These are phyloP conservation scores for Solanum lycopersicoides DNA, from an alignment of 257 asterid species.

Conservation along the genomic window DNA sequence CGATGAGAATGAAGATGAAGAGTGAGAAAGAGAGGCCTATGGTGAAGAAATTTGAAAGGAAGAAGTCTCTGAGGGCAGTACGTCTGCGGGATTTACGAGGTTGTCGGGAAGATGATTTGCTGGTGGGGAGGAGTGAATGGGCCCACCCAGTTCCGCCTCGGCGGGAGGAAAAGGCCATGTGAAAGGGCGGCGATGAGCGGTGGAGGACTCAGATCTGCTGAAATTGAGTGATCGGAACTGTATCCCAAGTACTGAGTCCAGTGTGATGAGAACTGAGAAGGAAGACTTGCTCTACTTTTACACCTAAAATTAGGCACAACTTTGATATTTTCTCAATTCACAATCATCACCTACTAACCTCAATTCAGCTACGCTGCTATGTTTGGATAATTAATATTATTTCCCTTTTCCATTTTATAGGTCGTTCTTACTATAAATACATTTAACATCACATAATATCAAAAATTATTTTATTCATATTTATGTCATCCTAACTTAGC, in stretches of 20 bases:
- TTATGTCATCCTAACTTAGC: too few species aligned
- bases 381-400: background rate
- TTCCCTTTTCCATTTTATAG: too few species aligned
- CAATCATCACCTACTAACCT: background rate
- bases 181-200: background rate
- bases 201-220: conserved; percentile 5
- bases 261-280: background rate
- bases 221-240: background rate
- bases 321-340: background rate
- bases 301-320: background rate
- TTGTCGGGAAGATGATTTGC: conserved; percentile 37
- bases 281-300: background rate
- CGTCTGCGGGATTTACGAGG: conserved; percentile 65
- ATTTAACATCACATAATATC: too few species aligned
- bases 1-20: conserved; percentile 47
- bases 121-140: conserved; percentile 54
- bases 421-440: too few species aligned
- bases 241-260: background rate
- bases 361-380: background rate
- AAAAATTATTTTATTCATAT: too few species aligned
- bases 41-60: conserved; percentile 63
- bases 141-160: conserved; percentile 80
- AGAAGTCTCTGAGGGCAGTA: conserved; percentile 54
- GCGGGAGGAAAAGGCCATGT: conserved; percentile 82
- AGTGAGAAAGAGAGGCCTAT: conserved; percentile 63